phyloP scores from a whole-genome alignment of 495 filamentous ascomycete species.

The Lasiosphaeria hispida region DNA sequence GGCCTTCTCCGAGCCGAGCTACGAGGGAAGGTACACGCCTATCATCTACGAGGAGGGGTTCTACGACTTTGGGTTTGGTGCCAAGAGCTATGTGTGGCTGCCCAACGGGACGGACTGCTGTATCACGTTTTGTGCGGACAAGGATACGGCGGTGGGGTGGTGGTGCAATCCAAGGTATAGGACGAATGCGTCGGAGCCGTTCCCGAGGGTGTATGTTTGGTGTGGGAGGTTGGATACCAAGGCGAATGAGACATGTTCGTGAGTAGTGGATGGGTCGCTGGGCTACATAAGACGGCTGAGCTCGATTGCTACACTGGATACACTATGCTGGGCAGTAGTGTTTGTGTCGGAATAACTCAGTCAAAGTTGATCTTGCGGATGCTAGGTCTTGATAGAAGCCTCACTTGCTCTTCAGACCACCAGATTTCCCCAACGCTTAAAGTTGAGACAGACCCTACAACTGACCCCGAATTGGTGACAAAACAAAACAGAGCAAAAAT shows the following conservation, averaged over 20 bases:
- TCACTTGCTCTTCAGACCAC: too few relatives aligned
- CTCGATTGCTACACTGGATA: too few relatives aligned
- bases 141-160: conserved; percentile 12
- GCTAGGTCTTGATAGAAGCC: too few relatives aligned
- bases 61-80: conserved; percentile 20
- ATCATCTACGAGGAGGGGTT: conserved; percentile 21
- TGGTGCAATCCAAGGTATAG: conserved; percentile 18
- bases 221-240: conserved; percentile 14
- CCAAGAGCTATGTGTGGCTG: conserved; percentile 27
- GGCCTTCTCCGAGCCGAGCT: conserved; percentile 12
- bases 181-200: background rate
- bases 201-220: conserved; percentile 27
- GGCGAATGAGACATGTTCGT: conserved; percentile 15
- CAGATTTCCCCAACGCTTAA: too few relatives aligned
- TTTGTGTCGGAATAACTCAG: too few relatives aligned
- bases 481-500: too few relatives aligned
- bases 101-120: conserved; percentile 24
- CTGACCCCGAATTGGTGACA: too few relatives aligned
- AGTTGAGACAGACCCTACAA: too few relatives aligned
- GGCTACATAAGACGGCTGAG: too few relatives aligned
- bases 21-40: conserved; percentile 11
- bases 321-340: too few relatives aligned
- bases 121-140: conserved; percentile 24
- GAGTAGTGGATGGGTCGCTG: background rate
- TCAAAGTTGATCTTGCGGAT: too few relatives aligned